A percentile compares a stretch with the other conserved stretches of the same genome.
Conservation (phyloP, 2,329 filamentous ascomycete genomes). For the Colletotrichum musae region DNA sequence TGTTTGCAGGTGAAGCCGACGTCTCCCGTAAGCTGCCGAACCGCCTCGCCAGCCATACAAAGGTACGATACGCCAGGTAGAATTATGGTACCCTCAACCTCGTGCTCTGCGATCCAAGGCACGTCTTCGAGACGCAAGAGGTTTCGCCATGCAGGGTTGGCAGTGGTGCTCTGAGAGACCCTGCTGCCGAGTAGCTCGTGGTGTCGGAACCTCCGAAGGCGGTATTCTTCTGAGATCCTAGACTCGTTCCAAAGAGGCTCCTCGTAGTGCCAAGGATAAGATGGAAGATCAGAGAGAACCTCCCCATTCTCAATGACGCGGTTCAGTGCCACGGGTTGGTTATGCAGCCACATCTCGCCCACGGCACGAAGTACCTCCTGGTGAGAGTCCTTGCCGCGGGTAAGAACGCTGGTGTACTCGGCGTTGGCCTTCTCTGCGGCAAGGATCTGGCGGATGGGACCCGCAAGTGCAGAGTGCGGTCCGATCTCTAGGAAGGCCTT, state of each 20-base stretch:
- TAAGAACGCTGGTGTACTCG: slow-evolving; percentile 33
- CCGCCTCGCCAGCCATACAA: slow-evolving; percentile 27
- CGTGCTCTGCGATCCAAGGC: slow-evolving; percentile 18
- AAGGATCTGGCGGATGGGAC: slow-evolving; percentile 36
- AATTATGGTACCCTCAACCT: slow-evolving; percentile 10
- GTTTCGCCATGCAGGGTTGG: slow-evolving; percentile 19
- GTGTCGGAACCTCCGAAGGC: slow-evolving; percentile 15
- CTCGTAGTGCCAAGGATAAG: slow-evolving; percentile 27
- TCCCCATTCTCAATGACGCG: slow-evolving; percentile 7
- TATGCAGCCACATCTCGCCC: slow-evolving; percentile 36
- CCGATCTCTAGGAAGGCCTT: slow-evolving; percentile 25
- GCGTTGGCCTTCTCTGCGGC: slow-evolving; percentile 46
- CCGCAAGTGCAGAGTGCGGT: slow-evolving; percentile 28
- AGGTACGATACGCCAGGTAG: slow-evolving; percentile 10
- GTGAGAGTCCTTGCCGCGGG: slow-evolving; percentile 22
- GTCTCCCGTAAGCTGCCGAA: slow-evolving; percentile 13
- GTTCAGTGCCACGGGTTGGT: slow-evolving; percentile 24
- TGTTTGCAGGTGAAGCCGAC: slow-evolving; percentile 26
- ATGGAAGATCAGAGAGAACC: slow-evolving; percentile 16
- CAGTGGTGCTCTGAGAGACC: not conserved
- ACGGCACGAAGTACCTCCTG: slow-evolving; percentile 29
- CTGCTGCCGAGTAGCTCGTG: slow-evolving; percentile 28
- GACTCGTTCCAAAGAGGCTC: slow-evolving; percentile 19
- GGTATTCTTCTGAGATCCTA: slow-evolving; percentile 16
- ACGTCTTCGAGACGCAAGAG: slow-evolving; percentile 24